Base-by-base conservation (phyloP, 179 eudicot species). In the Corrigiola litoralis region DNA sequence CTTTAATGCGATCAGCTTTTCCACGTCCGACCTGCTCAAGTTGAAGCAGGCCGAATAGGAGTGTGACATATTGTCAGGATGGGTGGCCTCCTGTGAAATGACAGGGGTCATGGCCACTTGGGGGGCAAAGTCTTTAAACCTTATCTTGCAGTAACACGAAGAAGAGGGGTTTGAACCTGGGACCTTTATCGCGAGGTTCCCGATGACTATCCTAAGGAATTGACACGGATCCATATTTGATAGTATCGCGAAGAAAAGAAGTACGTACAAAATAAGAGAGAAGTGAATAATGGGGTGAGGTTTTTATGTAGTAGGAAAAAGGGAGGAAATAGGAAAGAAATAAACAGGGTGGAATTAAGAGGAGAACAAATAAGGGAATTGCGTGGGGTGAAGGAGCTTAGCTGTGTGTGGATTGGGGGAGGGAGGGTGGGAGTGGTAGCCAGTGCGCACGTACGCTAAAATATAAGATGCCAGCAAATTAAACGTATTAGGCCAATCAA, bases 181-280 rank as follows among this genome's bases (percentile, higher is more conserved):
- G 49, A 72, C 44, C 41, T 70, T 83, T n/a, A 94, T 29, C 0
- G 84, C 85, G 11, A 94, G 59, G 63, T 79, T 80, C 12, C 78
- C 82, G 58, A 88, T 51, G 0, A 79, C 68, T 24, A 94, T 80
- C 9, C 89, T 74, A 4, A 86, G 68, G 59, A 90, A 94, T 61
- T 85, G 91, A 33, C 91, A 94, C 0, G 97, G 97, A 83, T 94
- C 96, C 99, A 94, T 92, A 11, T 4, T 50, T 32, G 1, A 8
- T 47, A 7, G 4, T 49, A 0, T 10, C 11, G 7, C 2, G 34
- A 4, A 16, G 32, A n/a, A 36, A 50, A 6, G 72, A 17, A 31
- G 36, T 12, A 40, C 10, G 37, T 8, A 31, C 4, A 14, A 17
- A 45, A 21, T 59, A n/a, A 16, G n/a, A 13, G 42, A 23, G 27